These are phyloP conservation scores for Metrosideros polymorpha DNA, from an alignment of 441 rosid genomes.

Conservation along the genomic window DNA sequence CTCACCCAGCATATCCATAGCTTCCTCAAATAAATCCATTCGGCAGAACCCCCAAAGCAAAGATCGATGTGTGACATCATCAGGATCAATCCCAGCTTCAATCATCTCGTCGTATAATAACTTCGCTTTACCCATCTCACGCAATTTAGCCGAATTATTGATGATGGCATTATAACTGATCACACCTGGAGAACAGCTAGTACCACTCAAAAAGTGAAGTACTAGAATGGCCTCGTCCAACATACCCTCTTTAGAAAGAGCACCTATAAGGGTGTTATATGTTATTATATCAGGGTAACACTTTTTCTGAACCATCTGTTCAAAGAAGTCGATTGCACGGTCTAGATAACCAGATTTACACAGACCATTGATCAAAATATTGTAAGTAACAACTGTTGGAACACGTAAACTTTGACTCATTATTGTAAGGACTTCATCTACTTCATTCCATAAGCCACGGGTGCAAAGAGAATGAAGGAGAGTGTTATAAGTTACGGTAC, in stretches of 20 bases:
- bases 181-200: conserved; percentile 45
- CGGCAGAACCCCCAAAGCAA: conserved; percentile 62
- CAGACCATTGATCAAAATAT: conserved; percentile 68
- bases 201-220: conserved; percentile 28
- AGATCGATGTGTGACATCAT: conserved; percentile 63
- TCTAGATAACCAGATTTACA: conserved; percentile 59
- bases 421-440: conserved; percentile 46
- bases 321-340: conserved; percentile 57
- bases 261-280: conserved; percentile 61
- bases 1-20: conserved; percentile 43
- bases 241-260: conserved; percentile 60
- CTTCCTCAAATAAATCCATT: conserved; percentile 38
- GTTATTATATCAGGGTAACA: conserved; percentile 64
- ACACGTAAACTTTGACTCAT: conserved; percentile 41
- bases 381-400: conserved; percentile 65
- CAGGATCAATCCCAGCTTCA: conserved; percentile 46
- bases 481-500: conserved; percentile 61
- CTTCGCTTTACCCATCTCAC: conserved; percentile 44
- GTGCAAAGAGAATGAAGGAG: conserved; percentile 61
- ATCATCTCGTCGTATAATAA: conserved; percentile 41
- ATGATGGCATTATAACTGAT: conserved; percentile 69
- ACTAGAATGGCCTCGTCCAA: conserved; percentile 51
- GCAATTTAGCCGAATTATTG: conserved; percentile 47
- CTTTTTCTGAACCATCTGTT: conserved; percentile 44
- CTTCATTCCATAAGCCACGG: conserved; percentile 63